Base-by-base conservation (phyloP, 805 yeast species). In the Candida pseudoglaebosa region DNA sequence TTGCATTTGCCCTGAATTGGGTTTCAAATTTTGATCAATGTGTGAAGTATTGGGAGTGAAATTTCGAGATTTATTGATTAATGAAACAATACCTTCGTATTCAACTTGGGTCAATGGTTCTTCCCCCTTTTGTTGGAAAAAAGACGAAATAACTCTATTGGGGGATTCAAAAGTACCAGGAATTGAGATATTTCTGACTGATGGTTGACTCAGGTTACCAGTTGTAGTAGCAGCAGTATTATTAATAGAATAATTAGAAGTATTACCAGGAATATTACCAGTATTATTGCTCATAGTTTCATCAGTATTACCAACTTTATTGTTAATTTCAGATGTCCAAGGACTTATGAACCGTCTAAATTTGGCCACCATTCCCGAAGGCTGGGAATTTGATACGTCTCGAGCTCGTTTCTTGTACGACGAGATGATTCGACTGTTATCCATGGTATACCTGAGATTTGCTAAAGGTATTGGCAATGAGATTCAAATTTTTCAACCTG, bases 31-130 rank as follows among this genome's bases (percentile, higher is more conserved):
- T 8, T n/a, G n/a, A n/a, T n/a, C 26, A 22, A 22, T 22, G 8
- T 12, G 26, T 8, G 26, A 22, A 8, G 8, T 8, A 12, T 22
- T 22, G 26, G 26, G 26, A 22, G 26, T 22, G 26, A 22, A 22
- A 22, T 22, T 33, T 18, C 32, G 37, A 1, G 46, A 16, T 28
- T 48, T 51, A 16, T 57, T 51, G 36, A 66, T 48, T n/a, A 85
- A 59, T 4, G 89, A 75, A 44, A 81, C 55, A 1, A 86, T 91
- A n/a, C 95, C 95, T 58, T 83, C 91, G 50, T 80, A 73, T 56
- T 87, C 95, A 31, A 85, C 68, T 17, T 81, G 87, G 10, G 80
- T 69, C 44, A 87, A 65, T 4, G 91, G 88, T n/a, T 61, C 62
- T 40, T 79, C 75, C n/a, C 95, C 95, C 55, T 84, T 86, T 32